Evolutionary conservation across 768 basidiomycete species (phyloP).

Genomic region (Udeniomyces megalosporus): DNA sequence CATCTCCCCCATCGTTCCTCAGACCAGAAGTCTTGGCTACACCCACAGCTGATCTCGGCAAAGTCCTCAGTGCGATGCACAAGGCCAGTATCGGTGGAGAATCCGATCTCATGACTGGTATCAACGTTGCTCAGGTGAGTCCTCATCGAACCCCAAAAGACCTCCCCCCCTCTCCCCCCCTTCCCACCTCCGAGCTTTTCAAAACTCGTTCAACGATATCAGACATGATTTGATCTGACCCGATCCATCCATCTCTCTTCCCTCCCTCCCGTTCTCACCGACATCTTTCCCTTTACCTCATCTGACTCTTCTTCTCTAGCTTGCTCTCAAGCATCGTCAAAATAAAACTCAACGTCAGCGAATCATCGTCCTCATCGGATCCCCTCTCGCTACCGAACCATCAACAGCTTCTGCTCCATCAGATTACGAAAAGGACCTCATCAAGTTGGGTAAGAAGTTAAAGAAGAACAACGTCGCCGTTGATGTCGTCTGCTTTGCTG

Average conservation of each 20-base stretch:
- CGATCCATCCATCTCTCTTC: not conserved
- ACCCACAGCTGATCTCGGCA: slow-evolving; percentile 85
- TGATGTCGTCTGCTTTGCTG: slow-evolving; percentile 80
- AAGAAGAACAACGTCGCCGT: slow-evolving; percentile 99
- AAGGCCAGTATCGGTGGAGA: slow-evolving; percentile 59
- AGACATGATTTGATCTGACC: not conserved
- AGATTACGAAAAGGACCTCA: slow-evolving; percentile 51
- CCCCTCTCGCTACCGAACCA: slow-evolving; percentile 41
- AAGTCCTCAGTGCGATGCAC: slow-evolving; percentile 68
- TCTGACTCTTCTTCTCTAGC: slow-evolving; percentile 21
- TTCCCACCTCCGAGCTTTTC: not conserved
- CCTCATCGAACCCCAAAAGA: no score
- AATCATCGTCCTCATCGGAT: slow-evolving; percentile 84
- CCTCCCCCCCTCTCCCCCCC: not conserved
- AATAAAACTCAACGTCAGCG: slow-evolving; percentile 97
- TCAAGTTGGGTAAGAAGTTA: slow-evolving; percentile 84
- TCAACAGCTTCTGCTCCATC: not conserved
- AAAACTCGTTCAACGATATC: no score
- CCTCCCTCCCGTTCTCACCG: not conserved
- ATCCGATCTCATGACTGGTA: slow-evolving; percentile 74
- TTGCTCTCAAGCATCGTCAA: slow-evolving; percentile 91
- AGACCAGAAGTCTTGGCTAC: slow-evolving; percentile 84
- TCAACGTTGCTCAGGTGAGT: slow-evolving; percentile 63
- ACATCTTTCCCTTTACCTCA: not conserved
- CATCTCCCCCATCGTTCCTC: not conserved